These are phyloP conservation scores for Solanum paucissectum DNA, from an alignment of 257 asterid species.

Conservation along the genomic window DNA sequence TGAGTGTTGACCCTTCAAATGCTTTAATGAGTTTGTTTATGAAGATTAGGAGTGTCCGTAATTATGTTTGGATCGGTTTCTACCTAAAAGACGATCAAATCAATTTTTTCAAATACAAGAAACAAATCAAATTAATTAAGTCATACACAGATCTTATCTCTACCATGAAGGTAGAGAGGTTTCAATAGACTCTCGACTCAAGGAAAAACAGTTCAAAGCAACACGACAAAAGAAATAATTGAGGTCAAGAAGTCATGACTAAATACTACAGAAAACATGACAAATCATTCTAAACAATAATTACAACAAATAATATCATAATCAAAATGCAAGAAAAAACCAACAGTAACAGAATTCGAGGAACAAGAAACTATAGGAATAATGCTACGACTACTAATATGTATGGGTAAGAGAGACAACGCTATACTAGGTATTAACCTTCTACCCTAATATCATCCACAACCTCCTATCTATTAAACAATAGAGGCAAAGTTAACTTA, in stretches of 20 bases:
- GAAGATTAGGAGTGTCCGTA: background rate
- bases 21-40: background rate
- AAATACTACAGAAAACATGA: background rate
- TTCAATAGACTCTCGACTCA: too few relatives aligned
- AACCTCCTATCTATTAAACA: background rate
- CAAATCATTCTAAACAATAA: background rate
- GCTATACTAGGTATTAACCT: accelerated
- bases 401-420: too few relatives aligned
- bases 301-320: too few relatives aligned
- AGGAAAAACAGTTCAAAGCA: background rate
- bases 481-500: background rate
- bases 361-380: background rate
- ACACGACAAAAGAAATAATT: background rate
- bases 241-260: background rate
- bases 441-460: background rate
- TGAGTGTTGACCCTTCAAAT: background rate
- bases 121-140: too few relatives aligned
- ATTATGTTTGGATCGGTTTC: background rate
- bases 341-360: background rate
- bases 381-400: background rate
- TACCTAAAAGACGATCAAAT: background rate
- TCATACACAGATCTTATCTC: too few relatives aligned
- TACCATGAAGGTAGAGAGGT: background rate
- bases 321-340: background rate
- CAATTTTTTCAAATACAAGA: background rate